Evolutionary conservation across 2,329 filamentous ascomycete species (phyloP).

Genomic region (Furcasterigmium furcatum): DNA sequence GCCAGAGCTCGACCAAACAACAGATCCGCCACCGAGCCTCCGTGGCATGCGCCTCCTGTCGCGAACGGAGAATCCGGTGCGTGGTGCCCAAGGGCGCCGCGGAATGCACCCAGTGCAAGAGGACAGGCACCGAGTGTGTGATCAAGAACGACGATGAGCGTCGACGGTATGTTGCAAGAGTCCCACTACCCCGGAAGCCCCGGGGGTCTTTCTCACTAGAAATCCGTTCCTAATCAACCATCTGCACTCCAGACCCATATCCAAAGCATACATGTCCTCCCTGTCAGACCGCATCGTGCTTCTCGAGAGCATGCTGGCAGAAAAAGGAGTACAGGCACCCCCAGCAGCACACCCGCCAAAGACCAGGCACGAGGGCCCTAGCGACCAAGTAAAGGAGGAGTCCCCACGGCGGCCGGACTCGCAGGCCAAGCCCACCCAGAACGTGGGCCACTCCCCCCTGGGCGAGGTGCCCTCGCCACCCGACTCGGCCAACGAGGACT

Average conservation of each 20-base stretch:
- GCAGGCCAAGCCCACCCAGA: conserved; percentile 12
- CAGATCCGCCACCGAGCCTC: conserved; percentile 45
- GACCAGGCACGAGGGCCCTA: conserved; percentile 36
- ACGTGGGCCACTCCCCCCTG: conserved; percentile 9
- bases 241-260: conserved; percentile 43
- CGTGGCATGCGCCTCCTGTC: conserved; percentile 52
- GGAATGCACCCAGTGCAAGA: conserved; percentile 49
- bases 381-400: not conserved
- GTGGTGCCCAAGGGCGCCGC: conserved; percentile 49
- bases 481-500: conserved; percentile 28
- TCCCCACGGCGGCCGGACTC: not conserved
- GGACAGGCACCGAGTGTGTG: conserved; percentile 46
- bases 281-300: conserved; percentile 50
- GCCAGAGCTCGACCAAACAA: conserved; percentile 24
- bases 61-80: conserved; percentile 43
- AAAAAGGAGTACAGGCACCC: conserved; percentile 45
- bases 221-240: no score
- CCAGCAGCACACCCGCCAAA: conserved; percentile 51
- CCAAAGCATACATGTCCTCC: conserved; percentile 55
- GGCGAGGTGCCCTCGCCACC: conserved; percentile 23
- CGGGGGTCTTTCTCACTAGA: no score
- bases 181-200: not conserved
- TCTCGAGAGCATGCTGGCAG: conserved; percentile 47
- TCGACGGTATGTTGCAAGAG: conserved; percentile 35
- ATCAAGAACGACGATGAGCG: conserved; percentile 58